Percentiles rank a stretch among this genome's conserved stretches.
Conservation (phyloP, 2,329 filamentous ascomycete genomes). For the Cladorrhinum sp. region DNA sequence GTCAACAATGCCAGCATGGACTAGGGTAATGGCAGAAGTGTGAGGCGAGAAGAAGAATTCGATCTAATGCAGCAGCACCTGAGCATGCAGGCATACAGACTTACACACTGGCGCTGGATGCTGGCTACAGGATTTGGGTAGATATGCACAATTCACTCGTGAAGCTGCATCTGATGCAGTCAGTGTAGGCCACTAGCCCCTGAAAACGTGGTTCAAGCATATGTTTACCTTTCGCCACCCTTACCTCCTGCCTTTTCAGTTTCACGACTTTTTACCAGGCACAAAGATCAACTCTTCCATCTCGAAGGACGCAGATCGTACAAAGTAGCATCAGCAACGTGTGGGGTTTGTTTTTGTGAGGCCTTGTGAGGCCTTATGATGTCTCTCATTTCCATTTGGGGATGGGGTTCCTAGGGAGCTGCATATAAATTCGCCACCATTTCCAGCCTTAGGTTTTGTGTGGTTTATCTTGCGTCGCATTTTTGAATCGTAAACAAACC, state of each 20-base stretch:
- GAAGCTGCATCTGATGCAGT: neutral
- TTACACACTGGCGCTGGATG: neutral
- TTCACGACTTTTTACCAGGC: neutral
- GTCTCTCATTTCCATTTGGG: neutral
- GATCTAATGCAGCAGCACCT: neutral
- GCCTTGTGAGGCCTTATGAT: neutral
- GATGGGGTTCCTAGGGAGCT: neutral
- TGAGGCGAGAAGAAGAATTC: neutral
- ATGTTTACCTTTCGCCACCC: neutral
- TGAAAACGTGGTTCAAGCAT: neutral
- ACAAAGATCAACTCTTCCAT: neutral
- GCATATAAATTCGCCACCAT: constrained; percentile 1
- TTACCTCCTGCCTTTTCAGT: neutral
- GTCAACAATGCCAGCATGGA: neutral
- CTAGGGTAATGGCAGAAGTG: neutral
- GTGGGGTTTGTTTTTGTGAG: neutral
- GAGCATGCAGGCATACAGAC: neutral
- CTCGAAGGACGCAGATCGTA: neutral
- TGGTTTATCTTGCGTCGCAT: neutral
- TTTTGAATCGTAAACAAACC: neutral
- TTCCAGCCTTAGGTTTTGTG: neutral
- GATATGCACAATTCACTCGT: neutral
- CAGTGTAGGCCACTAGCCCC: neutral
- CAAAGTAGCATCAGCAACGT: neutral
- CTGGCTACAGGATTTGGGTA: neutral